Evolutionary conservation across 2,329 filamentous ascomycete genomes (phyloP).

Genomic region (Fusarium pseudoanthophilum): DNA sequence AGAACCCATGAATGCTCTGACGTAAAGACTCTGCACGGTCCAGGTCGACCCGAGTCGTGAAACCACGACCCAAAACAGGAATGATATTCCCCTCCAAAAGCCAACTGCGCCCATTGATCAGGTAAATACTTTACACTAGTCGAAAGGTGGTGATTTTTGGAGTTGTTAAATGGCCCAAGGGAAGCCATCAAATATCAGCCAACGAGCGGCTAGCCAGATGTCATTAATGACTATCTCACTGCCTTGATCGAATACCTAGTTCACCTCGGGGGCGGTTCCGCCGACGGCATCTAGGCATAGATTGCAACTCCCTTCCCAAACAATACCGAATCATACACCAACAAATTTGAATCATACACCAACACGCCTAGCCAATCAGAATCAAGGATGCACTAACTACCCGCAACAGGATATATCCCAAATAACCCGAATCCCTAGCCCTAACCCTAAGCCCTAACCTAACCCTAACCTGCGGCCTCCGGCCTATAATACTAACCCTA

Average conservation of each 20-base stretch:
- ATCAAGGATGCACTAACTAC: too few species aligned
- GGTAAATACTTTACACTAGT: slow-evolving; percentile 15
- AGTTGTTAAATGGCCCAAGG: neutral
- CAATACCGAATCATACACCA: too few species aligned
- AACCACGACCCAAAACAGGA: slow-evolving; percentile 17
- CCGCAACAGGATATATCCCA: too few species aligned
- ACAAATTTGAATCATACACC: too few species aligned
- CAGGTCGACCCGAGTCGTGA: slow-evolving; percentile 18
- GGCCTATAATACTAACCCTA: too few species aligned
- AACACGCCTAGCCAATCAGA: too few species aligned
- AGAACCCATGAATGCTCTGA: slow-evolving; percentile 16
- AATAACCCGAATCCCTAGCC: too few species aligned
- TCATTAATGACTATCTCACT: slow-evolving; percentile 11
- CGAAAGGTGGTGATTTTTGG: slow-evolving; percentile 27
- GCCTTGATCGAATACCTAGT: neutral
- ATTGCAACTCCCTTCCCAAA: neutral
- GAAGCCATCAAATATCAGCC: neutral
- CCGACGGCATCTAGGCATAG: neutral
- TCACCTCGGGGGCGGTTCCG: slow-evolving; percentile 4
- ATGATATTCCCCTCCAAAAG: neutral
- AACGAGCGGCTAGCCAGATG: slow-evolving; percentile 22
- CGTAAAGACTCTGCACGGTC: slow-evolving; percentile 28
- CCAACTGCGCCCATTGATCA: slow-evolving; percentile 7
- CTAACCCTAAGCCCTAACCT: too few species aligned
- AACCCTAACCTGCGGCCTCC: too few species aligned